A percentile compares a stretch with the other conserved stretches of the same genome.
Conservation (phyloP, 805 yeast genomes). For the Teunomyces panamensis region DNA sequence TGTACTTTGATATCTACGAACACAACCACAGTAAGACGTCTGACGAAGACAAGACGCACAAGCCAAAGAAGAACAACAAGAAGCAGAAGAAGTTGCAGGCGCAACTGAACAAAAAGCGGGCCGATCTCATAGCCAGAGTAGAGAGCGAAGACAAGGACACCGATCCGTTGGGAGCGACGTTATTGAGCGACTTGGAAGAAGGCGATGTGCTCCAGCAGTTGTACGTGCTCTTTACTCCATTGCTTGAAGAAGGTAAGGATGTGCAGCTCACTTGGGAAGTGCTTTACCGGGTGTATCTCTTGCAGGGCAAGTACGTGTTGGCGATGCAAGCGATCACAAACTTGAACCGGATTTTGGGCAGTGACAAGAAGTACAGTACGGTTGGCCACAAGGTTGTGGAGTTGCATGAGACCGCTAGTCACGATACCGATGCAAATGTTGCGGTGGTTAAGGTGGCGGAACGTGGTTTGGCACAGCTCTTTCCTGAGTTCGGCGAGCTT, state of each 20-base stretch:
- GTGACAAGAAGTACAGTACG: slow-evolving; percentile 13
- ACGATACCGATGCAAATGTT: slow-evolving; percentile 39
- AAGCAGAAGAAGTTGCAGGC: slow-evolving; percentile 58
- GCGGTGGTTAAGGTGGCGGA: slow-evolving; percentile 44
- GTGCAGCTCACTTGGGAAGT: slow-evolving; percentile 41
- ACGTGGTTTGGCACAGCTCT: slow-evolving; percentile 33
- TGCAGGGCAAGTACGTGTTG: slow-evolving; percentile 45
- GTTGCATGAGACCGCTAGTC: slow-evolving; percentile 27
- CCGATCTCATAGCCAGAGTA: slow-evolving; percentile 47
- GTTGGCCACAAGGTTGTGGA: slow-evolving; percentile 31
- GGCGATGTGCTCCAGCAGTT: slow-evolving; percentile 45
- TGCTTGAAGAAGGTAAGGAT: slow-evolving; percentile 41
- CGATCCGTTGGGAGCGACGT: slow-evolving; percentile 58
- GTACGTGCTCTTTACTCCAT: slow-evolving; percentile 38
- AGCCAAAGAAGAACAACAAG: slow-evolving; percentile 27
- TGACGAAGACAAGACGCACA: slow-evolving; percentile 15
- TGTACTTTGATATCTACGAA: slow-evolving; percentile 46
- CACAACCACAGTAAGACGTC: slow-evolving; percentile 21
- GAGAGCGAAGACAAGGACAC: slow-evolving; percentile 47
- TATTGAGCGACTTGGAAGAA: slow-evolving; percentile 27
- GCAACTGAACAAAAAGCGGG: slow-evolving; percentile 47
- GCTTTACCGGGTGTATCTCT: slow-evolving; percentile 37
- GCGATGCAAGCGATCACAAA: slow-evolving; percentile 45
- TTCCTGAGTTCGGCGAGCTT: slow-evolving; percentile 28
- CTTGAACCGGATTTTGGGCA: slow-evolving; percentile 33